Evolutionary conservation across 2,329 filamentous ascomycete species (phyloP).

Genomic region (Aureobasidium sp.): DNA sequence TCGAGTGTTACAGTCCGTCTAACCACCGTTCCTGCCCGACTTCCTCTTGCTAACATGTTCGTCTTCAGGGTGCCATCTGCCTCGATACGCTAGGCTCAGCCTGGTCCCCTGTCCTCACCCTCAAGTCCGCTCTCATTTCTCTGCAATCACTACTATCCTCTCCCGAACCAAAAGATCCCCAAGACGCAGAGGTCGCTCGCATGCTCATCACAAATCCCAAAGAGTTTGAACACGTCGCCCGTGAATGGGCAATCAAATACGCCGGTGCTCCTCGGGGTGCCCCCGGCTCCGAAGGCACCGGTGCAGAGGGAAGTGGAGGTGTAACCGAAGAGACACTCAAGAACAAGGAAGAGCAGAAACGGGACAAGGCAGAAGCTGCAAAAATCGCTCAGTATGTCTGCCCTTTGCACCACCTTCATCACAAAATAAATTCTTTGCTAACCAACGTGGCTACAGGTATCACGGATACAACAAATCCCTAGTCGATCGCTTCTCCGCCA

Average conservation of each 20-base stretch:
- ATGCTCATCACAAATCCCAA: slow-evolving; percentile 78
- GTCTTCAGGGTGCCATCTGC: slow-evolving; percentile 78
- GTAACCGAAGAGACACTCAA: slow-evolving; percentile 46
- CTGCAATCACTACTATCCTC: slow-evolving; percentile 87
- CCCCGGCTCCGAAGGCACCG: slow-evolving; percentile 33
- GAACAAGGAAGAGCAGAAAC: slow-evolving; percentile 44
- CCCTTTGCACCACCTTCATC: slow-evolving; percentile 21
- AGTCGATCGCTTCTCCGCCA: slow-evolving; percentile 73
- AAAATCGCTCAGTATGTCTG: slow-evolving; percentile 45
- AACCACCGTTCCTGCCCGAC: not conserved
- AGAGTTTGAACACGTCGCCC: slow-evolving; percentile 70
- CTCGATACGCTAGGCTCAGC: slow-evolving; percentile 82
- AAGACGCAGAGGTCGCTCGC: slow-evolving; percentile 88
- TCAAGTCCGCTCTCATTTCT: slow-evolving; percentile 90
- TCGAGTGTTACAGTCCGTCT: slow-evolving; percentile 72
- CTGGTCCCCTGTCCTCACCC: slow-evolving; percentile 94
- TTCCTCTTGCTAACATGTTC: slow-evolving; percentile 19
- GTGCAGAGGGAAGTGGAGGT: slow-evolving; percentile 32
- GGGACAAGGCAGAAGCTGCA: slow-evolving; percentile 48
- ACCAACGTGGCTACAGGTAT: slow-evolving; percentile 48
- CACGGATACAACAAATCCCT: slow-evolving; percentile 79
- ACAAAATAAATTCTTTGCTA: not conserved
- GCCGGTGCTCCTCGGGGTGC: slow-evolving; percentile 64
- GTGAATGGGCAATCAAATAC: slow-evolving; percentile 82
- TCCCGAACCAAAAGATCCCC: slow-evolving; percentile 91